Evolutionary conservation across 306 rosid species (phyloP).

Genomic region (Fragaria vesca): DNA sequence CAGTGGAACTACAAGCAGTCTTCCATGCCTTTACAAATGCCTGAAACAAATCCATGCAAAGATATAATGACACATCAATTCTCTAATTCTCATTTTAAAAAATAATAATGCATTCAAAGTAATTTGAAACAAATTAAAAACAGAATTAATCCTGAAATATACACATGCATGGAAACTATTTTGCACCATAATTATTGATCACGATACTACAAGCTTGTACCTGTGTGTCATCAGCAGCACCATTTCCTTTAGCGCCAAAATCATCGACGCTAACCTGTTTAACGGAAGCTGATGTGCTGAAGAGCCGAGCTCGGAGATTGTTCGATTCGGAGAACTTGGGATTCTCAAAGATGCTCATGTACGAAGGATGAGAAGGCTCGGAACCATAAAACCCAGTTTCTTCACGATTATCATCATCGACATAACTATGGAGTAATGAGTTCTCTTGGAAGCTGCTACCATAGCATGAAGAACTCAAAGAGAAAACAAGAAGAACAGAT

Average conservation of each 20-base stretch:
- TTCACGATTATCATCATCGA: background rate
- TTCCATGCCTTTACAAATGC: constrained; percentile 74
- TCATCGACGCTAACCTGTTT: constrained; percentile 18
- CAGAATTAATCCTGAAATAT: too few species aligned
- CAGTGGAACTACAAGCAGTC: constrained; percentile 45
- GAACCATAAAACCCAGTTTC: background rate
- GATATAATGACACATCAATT: background rate
- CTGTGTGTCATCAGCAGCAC: constrained; percentile 24
- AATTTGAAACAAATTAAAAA: background rate
- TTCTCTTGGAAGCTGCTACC: background rate
- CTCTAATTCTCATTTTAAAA: background rate
- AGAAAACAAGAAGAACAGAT: background rate
- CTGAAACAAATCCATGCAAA: constrained; percentile 25
- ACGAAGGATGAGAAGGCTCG: background rate
- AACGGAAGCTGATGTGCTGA: background rate
- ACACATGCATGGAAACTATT: background rate
- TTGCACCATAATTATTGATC: background rate
- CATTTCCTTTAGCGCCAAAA: constrained; percentile 34
- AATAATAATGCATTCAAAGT: background rate
- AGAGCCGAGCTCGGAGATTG: constrained; percentile 11
- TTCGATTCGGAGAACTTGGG: background rate
- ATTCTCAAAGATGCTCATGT: constrained; percentile 2
- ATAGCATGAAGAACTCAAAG: background rate
- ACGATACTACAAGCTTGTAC: background rate
- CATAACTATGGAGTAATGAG: background rate